Percentiles rank a stretch among this genome's conserved stretches.
phyloP scores from a whole-genome alignment of 2,329 filamentous ascomycete genomes.

The Stachybotrys chlorohalonatus region DNA sequence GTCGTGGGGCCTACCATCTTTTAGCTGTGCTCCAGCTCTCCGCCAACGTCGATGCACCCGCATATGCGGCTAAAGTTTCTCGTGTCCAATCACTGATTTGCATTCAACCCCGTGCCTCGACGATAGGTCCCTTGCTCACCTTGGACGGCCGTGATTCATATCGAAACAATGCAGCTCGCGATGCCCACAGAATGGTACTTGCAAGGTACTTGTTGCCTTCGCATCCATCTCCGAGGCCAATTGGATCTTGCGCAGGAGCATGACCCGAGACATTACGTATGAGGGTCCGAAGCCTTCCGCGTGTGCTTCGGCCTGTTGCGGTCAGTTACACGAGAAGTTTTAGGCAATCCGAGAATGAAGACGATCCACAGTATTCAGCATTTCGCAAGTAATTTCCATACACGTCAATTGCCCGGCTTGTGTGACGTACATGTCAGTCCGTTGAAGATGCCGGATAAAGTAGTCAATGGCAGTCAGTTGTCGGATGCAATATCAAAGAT shows the following conservation, averaged over 20 bases:
- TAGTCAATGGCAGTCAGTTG: too few relatives aligned
- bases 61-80: neutral
- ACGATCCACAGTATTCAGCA: too few relatives aligned
- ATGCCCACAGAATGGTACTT: neutral
- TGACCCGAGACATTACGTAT: neutral
- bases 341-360: too few relatives aligned
- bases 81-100: slow-evolving; percentile 17
- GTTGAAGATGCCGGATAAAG: too few relatives aligned
- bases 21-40: neutral
- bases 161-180: neutral
- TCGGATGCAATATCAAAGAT: too few relatives aligned
- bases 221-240: neutral
- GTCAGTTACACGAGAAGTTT: too few relatives aligned
- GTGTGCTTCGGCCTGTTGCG: too few relatives aligned
- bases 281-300: neutral
- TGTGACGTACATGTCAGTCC: too few relatives aligned
- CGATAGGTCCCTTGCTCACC: slow-evolving; percentile 12
- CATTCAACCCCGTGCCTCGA: slow-evolving; percentile 21
- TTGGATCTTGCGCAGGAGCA: neutral
- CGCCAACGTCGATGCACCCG: neutral
- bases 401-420: too few relatives aligned
- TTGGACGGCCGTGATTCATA: neutral
- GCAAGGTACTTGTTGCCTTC: neutral
- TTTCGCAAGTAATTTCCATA: too few relatives aligned
- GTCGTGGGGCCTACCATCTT: neutral